Evolutionary conservation across 305 asterid species (phyloP), one percentile per base, ranked within the genome.

Genomic region (Withania somnifera): DNA sequence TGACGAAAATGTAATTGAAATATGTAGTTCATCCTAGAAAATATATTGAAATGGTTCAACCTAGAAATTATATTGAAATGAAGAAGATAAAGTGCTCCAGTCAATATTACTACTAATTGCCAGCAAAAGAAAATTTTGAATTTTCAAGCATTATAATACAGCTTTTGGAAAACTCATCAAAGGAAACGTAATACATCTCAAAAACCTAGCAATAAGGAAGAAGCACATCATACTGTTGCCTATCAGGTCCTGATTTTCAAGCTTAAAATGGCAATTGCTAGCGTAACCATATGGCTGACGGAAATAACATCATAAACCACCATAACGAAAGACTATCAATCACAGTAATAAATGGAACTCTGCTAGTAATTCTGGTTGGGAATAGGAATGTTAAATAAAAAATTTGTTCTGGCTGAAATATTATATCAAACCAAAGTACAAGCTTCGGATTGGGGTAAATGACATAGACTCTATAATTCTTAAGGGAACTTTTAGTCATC

Each of bases 1-100:
- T 73, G 83, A 83, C 15, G 82, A 78, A 81, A 82, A 80, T 82
- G 86, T 75, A 56, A 84, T 81, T 63, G 52, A 69, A 82, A 57
- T 22, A 28, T 64, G 77, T 4, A 79, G 47, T 22, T 36, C 42
- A 42, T 13, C 30, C n/a, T 60, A 76, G 11, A 53, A 67, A 22
- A 77, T 73, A 67, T 63, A 60, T 38, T 45, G 26, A 81, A 14
- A 40, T 28, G 42, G 47, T 22, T 36, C 42, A 42, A 9, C 30
- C n/a, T 60, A 76, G 11, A 53, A 67, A 22, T 76, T 73, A 67
- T 63, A 60, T 38, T 45, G 26, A 81, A 14, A 40, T 28, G 42
- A 67, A 8, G 52, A 79, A 57, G 53, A 58, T 38, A 58, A 38
- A 34, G 57, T 79, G 82, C 58, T 60, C 57, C 57, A 17, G 3